Conservation (phyloP, 805 yeast genomes). For the Saccharomycopsis microspora region DNA sequence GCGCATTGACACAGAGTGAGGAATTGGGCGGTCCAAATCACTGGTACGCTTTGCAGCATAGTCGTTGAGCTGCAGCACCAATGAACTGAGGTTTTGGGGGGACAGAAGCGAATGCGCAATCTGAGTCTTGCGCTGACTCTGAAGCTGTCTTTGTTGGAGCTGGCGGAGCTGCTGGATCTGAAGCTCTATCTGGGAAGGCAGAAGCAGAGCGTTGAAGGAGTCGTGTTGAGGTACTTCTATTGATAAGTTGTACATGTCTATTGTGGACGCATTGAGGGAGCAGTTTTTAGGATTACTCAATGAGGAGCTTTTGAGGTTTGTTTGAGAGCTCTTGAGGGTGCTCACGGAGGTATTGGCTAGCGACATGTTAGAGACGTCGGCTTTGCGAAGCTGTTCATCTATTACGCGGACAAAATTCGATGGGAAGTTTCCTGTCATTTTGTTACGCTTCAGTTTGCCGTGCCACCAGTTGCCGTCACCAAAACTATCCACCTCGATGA, state of each 20-base stretch:
- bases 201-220: not conserved
- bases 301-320: not conserved
- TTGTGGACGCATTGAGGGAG: not conserved
- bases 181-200: constrained; percentile 10
- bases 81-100: constrained; percentile 11
- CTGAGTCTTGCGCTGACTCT: constrained; percentile 4
- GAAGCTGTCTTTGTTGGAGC: constrained; percentile 14
- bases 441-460: constrained; percentile 72
- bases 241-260: not conserved
- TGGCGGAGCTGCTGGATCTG: constrained; percentile 14
- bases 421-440: constrained; percentile 79
- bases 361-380: not conserved
- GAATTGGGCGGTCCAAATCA: not conserved
- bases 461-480: constrained; percentile 93
- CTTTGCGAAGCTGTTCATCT: constrained; percentile 14
- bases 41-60: not conserved
- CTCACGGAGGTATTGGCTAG: not conserved
- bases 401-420: constrained; percentile 66
- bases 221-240: not conserved
- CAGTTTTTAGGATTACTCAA: not conserved
- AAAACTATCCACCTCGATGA: constrained; percentile 67
- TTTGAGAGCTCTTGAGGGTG: not conserved
- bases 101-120: constrained; percentile 12
- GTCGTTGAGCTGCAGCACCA: constrained; percentile 11
- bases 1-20: constrained; percentile 11